A percentile compares a stretch with the other conserved stretches of the same genome.
Evolutionary conservation across 2,329 filamentous ascomycete species (phyloP).

Genomic region (Diaporthe batatas): DNA sequence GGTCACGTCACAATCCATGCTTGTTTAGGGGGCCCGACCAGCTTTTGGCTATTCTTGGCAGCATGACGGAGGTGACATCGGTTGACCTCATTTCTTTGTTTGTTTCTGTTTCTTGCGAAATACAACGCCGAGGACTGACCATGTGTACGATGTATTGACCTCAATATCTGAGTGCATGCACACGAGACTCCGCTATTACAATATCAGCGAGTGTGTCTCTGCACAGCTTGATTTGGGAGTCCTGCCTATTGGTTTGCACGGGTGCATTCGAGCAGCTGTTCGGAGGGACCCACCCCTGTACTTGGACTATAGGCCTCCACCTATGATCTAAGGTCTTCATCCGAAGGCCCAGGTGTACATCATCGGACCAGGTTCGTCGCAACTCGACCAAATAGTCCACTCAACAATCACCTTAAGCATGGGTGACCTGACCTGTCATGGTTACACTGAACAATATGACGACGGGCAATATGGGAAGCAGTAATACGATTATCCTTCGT

Average conservation of each 20-base stretch:
- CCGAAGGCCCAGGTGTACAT: neutral
- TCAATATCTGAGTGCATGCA: neutral
- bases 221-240: neutral
- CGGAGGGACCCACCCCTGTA: too few species aligned
- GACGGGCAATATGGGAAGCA: too few species aligned
- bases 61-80: conserved; percentile 5
- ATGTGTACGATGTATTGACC: neutral
- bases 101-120: neutral
- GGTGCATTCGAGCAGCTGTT: neutral
- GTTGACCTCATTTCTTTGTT: neutral
- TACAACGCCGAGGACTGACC: neutral
- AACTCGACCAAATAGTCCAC: neutral
- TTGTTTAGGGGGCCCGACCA: conserved; percentile 17
- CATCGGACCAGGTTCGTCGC: neutral
- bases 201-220: neutral
- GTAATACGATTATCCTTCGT: too few species aligned
- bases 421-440: too few species aligned
- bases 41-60: conserved; percentile 20
- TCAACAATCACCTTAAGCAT: neutral
- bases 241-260: neutral
- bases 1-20: conserved; percentile 30
- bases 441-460: neutral
- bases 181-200: neutral
- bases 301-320: neutral
- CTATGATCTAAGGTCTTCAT: neutral